Evolutionary conservation across 1,284 basidiomycete genomes (phyloP).

Genomic region (Apiotrichum laibachii): DNA sequence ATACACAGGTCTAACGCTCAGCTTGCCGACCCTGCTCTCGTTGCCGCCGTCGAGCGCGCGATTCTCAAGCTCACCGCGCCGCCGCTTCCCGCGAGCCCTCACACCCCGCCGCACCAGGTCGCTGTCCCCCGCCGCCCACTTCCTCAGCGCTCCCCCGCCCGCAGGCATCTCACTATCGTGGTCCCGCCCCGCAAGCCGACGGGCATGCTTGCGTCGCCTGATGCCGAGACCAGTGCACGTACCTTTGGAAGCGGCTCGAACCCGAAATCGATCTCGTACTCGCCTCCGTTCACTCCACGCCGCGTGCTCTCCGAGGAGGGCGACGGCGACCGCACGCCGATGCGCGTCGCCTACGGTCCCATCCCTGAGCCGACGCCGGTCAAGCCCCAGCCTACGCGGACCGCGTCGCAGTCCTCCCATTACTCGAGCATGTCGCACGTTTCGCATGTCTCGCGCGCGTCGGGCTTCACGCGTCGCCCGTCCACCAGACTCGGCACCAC

Average conservation of each 20-base stretch:
- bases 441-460: too few species aligned
- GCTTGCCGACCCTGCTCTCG: constrained; percentile 8
- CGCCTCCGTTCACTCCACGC: not conserved
- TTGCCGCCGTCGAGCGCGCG: constrained; percentile 11
- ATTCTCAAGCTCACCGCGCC: not conserved
- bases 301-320: not conserved
- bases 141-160: not conserved
- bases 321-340: not conserved
- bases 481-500: too few species aligned
- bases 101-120: not conserved
- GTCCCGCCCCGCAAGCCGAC: not conserved
- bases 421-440: too few species aligned
- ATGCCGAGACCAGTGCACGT: not conserved
- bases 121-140: not conserved
- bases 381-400: too few species aligned
- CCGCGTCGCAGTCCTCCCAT: not conserved
- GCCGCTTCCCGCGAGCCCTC: too few species aligned
- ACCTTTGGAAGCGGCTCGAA: not conserved
- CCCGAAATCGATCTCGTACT: not conserved
- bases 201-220: not conserved
- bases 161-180: not conserved
- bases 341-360: not conserved
- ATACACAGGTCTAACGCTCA: constrained; percentile 2
- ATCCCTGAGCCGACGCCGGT: not conserved
- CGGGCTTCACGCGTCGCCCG: too few species aligned